Conservation (phyloP, 2,329 filamentous ascomycete genomes). For the Diaporthe citri region DNA sequence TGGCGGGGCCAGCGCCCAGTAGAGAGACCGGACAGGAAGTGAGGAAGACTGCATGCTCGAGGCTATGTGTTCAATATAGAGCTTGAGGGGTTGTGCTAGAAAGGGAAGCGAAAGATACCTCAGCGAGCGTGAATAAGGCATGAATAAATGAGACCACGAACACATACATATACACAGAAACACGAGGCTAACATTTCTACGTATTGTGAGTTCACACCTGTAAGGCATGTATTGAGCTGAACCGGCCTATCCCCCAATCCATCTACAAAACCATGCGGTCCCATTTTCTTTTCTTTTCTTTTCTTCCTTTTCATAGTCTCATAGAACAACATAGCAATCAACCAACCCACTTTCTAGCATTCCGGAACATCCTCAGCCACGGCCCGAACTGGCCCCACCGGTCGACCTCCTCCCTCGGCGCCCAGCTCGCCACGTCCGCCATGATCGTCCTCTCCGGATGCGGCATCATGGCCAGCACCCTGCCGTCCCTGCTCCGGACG, state of each 20-base stretch:
- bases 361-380: slow-evolving; percentile 89
- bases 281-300: background rate
- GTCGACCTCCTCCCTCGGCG: slow-evolving; percentile 68
- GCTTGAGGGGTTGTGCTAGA: background rate
- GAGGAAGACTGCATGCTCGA: background rate
- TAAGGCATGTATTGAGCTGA: slow-evolving; percentile 5
- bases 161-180: background rate
- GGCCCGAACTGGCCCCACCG: slow-evolving; percentile 86
- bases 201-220: background rate
- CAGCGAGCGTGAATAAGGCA: slow-evolving; percentile 25
- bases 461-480: slow-evolving; percentile 91
- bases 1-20: background rate
- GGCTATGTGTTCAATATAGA: background rate
- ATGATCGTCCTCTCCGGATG: slow-evolving; percentile 92
- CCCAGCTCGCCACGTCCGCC: slow-evolving; percentile 81
- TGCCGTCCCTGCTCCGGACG: slow-evolving; percentile 81
- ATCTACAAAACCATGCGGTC: background rate
- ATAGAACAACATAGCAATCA: slow-evolving; percentile 46
- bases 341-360: slow-evolving; percentile 89
- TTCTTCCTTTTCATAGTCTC: background rate
- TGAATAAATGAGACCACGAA: slow-evolving; percentile 31
- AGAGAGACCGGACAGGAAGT: background rate
- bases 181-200: background rate
- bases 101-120: slow-evolving; percentile 32
- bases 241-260: background rate